A percentile compares a stretch with the other conserved stretches of the same genome.
Conservation (phyloP, 805 yeast genomes). For the Candida lessepsii region DNA sequence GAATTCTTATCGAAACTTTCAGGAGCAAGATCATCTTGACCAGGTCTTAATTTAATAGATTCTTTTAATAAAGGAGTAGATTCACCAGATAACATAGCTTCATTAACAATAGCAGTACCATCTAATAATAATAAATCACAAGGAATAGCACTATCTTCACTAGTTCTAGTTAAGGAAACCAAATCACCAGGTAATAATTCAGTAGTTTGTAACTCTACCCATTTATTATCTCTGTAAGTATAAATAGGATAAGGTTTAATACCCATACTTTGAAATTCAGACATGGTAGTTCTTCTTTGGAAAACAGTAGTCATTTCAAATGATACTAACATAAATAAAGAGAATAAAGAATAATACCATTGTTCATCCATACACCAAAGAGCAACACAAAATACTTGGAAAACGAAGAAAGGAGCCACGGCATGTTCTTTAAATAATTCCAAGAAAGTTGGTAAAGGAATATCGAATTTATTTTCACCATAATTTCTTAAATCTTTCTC, state of each 20-base stretch:
- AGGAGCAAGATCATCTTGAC: conserved; percentile 60
- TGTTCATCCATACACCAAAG: conserved; percentile 95
- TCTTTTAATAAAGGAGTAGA: conserved; percentile 96
- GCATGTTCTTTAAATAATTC: conserved; percentile 97
- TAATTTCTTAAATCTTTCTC: conserved; percentile 53
- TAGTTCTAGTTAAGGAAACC: conserved; percentile 83
- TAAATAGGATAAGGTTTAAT: conserved; percentile 83
- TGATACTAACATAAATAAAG: conserved; percentile 85
- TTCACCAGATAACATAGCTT: conserved; percentile 99
- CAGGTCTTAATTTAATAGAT: conserved; percentile 80
- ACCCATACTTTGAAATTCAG: conserved; percentile 96
- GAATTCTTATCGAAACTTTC: conserved; percentile 90
- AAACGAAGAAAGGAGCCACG: conserved; percentile 95
- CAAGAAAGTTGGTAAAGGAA: conserved; percentile 87
- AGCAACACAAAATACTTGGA: conserved; percentile 93
- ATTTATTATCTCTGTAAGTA: conserved; percentile 65
- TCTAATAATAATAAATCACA: conserved; percentile 85
- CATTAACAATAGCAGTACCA: conserved; percentile 94
- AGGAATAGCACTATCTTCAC: conserved; percentile 88
- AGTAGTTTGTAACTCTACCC: conserved; percentile 70
- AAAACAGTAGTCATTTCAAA: conserved; percentile 94
- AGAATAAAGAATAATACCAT: conserved; percentile 93
- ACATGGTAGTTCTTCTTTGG: conserved; percentile 92
- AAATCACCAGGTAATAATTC: conserved; percentile 88
- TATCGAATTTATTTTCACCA: conserved; percentile 88